Conservation (phyloP, 208 protist species). For the Strigomonas oncopelti region DNA sequence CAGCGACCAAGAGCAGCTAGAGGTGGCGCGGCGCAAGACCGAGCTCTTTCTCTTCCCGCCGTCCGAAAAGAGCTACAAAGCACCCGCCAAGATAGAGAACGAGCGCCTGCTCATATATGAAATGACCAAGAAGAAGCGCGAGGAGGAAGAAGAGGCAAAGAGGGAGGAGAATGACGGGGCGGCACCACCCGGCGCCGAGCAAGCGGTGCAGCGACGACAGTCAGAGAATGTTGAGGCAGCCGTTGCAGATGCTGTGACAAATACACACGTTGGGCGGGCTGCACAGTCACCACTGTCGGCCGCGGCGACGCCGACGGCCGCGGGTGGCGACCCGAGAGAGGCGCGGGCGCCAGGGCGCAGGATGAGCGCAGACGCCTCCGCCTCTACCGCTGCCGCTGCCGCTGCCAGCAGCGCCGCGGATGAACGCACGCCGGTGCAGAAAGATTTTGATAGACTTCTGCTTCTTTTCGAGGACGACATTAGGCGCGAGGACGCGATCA, state of each 20-base stretch:
- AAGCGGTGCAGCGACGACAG: no score
- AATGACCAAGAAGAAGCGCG: not conserved
- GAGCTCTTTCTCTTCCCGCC: slow-evolving; percentile 40
- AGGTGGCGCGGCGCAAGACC: slow-evolving; percentile 33
- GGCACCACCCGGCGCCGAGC: no score
- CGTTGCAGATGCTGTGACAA: no score
- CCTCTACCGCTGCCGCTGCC: not conserved
- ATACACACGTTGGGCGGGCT: no score
- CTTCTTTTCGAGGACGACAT: slow-evolving; percentile 43
- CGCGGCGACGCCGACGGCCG: no score
- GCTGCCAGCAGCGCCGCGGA: not conserved
- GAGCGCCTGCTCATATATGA: not conserved
- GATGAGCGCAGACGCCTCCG: not conserved
- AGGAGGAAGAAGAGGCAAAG: not conserved
- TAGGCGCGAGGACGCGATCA: slow-evolving; percentile 1
- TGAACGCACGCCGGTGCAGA: slow-evolving; percentile 13
- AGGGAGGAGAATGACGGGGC: no score
- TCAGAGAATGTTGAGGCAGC: no score
- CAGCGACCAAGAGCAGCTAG: slow-evolving; percentile 50
- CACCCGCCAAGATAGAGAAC: not conserved
- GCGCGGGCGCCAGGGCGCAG: not conserved
- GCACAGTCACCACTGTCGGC: no score
- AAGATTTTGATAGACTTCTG: slow-evolving; percentile 50
- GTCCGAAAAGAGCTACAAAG: slow-evolving; percentile 8
- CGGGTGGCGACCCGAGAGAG: no score